phyloP scores from a whole-genome alignment of 768 basidiomycete species.

The Suillus bovinus region DNA sequence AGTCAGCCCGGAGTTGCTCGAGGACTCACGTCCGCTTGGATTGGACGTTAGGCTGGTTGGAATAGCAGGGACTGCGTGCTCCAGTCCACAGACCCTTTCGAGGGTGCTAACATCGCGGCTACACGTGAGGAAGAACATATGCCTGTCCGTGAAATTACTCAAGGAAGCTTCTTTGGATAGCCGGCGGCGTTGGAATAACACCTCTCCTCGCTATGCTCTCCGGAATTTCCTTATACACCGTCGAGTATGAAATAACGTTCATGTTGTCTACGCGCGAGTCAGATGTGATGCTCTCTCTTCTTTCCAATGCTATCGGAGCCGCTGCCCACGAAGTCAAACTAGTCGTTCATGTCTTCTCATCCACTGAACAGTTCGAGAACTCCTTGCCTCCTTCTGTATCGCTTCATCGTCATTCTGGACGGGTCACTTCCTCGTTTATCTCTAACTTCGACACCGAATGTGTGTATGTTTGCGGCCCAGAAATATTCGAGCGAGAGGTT shows the following conservation, averaged over 20 bases:
- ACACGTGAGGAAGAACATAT: neutral
- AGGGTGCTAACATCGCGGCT: neutral
- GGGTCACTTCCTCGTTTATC: conserved; percentile 14
- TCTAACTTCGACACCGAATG: conserved; percentile 16
- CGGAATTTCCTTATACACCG: neutral
- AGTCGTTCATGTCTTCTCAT: conserved; percentile 42
- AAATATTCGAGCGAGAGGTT: conserved; percentile 42
- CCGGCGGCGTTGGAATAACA: conserved; percentile 67
- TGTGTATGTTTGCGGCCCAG: conserved; percentile 53
- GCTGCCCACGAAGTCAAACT: conserved; percentile 19
- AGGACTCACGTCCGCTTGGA: conserved; percentile 39
- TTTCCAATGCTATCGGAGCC: neutral
- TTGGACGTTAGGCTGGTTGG: conserved; percentile 50
- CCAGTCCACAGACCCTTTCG: conserved; percentile 1
- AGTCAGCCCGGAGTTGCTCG: conserved; percentile 41
- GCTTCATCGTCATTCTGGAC: neutral
- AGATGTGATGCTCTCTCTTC: conserved; percentile 46
- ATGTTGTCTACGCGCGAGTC: conserved; percentile 57
- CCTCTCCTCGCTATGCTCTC: conserved; percentile 61
- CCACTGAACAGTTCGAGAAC: conserved; percentile 9
- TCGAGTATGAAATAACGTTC: conserved; percentile 41
- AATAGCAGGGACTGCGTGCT: conserved; percentile 54
- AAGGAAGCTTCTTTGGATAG: conserved; percentile 50
- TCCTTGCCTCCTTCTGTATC: conserved; percentile 1
- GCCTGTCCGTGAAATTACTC: neutral